Percentiles rank a stretch among this genome's conserved stretches.
These are phyloP conservation scores for Acanthamoeba quina DNA, from an alignment of 208 protist species.

Conservation along the genomic window DNA sequence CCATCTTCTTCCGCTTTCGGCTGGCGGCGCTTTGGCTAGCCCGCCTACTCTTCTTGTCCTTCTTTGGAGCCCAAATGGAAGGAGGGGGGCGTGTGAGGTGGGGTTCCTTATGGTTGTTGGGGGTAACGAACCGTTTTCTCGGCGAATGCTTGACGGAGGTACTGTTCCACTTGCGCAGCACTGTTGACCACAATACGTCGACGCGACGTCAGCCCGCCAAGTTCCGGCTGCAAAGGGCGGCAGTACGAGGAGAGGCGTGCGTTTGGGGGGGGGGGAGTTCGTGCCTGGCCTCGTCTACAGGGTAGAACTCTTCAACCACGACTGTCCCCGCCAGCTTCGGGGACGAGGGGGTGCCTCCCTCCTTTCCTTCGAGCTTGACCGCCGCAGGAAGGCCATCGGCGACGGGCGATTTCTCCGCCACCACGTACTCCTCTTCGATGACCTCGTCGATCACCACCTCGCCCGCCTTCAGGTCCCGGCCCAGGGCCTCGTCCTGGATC, in stretches of 20 bases:
- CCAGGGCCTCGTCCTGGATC: background rate
- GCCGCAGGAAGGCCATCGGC: background rate
- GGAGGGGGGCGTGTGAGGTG: background rate
- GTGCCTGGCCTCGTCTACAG: slow-evolving; percentile 7
- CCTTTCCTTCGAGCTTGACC: too few species aligned
- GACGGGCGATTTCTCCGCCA: background rate
- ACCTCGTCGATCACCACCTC: slow-evolving; percentile 19
- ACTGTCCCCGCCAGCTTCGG: background rate
- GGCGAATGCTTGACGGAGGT: background rate
- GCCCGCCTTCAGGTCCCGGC: background rate
- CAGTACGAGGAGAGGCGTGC: background rate
- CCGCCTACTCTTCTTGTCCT: background rate
- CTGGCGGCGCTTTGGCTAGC: background rate
- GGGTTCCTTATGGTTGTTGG: background rate
- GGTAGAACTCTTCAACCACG: slow-evolving; percentile 15
- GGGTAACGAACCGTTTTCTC: background rate
- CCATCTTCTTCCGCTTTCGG: slow-evolving; percentile 43
- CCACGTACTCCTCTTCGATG: background rate
- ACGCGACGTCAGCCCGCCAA: background rate
- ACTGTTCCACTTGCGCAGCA: slow-evolving; percentile 7
- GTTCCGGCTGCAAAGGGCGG: background rate
- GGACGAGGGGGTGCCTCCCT: background rate
- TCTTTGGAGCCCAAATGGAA: background rate
- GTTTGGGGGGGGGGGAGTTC: background rate
- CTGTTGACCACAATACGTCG: background rate